These are phyloP conservation scores for Ambrosia trifida DNA, from an alignment of 129 eudicot genomes.

Conservation along the genomic window DNA sequence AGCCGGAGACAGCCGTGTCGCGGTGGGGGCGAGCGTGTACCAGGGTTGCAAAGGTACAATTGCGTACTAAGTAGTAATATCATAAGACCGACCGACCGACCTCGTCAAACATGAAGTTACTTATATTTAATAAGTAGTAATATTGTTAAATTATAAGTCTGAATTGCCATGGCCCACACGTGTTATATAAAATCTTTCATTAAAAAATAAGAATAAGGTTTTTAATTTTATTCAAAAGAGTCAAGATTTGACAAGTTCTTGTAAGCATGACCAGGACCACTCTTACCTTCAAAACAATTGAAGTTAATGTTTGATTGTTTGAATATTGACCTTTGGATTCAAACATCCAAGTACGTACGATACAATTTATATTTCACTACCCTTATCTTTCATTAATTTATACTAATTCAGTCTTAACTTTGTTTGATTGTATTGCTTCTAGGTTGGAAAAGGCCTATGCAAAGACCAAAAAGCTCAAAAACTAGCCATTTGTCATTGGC, in stretches of 20 bases:
- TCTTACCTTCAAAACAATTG: slow-evolving; percentile 17
- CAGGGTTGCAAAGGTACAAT: slow-evolving; percentile 73
- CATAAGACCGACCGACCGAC: not conserved
- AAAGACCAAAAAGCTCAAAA: slow-evolving; percentile 76
- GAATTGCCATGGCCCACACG: not conserved
- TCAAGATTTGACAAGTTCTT: slow-evolving; percentile 34
- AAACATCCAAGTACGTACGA: not conserved
- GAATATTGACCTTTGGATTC: slow-evolving; percentile 34
- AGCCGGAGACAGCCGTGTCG: slow-evolving; percentile 71
- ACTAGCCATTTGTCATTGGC: slow-evolving; percentile 84
- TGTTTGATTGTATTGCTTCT: not conserved
- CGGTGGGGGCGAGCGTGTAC: slow-evolving; percentile 85
- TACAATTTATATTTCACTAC: slow-evolving; percentile 6
- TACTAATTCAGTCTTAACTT: slow-evolving; percentile 6
- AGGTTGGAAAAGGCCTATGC: slow-evolving; percentile 89
- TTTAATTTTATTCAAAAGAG: slow-evolving; percentile 12
- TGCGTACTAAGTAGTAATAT: not conserved
- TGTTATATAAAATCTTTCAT: not conserved
- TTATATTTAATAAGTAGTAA: not conserved
- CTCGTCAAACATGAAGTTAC: slow-evolving; percentile 19
- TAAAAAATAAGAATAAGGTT: not conserved
- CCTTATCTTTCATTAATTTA: slow-evolving; percentile 18
- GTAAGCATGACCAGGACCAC: slow-evolving; percentile 21
- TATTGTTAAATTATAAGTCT: not conserved
- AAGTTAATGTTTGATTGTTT: slow-evolving; percentile 34